Evolutionary conservation across 2,329 filamentous ascomycete genomes (phyloP).

Genomic region (Diatrype stigma): DNA sequence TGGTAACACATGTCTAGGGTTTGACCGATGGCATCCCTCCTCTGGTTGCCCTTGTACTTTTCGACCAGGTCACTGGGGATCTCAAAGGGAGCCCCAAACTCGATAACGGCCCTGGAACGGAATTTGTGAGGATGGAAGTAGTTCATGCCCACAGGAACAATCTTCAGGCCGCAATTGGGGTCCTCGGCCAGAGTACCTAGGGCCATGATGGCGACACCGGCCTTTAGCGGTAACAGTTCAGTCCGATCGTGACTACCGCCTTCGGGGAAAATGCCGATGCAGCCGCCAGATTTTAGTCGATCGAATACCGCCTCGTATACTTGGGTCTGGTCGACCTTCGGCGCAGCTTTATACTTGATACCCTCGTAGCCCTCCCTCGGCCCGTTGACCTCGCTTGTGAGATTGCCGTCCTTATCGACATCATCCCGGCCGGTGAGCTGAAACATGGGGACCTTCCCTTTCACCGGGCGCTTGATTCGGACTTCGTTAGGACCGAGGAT

Average conservation of each 20-base stretch:
- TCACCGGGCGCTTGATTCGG: constrained; percentile 82
- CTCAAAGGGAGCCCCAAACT: constrained; percentile 88
- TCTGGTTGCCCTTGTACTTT: constrained; percentile 77
- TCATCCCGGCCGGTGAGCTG: constrained; percentile 81
- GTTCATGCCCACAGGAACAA: constrained; percentile 97
- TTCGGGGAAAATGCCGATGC: constrained; percentile 95
- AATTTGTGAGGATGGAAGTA: constrained; percentile 99
- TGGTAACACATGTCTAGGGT: constrained; percentile 85
- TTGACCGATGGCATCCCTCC: constrained; percentile 80
- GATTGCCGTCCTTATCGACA: constrained; percentile 61
- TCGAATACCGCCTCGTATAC: constrained; percentile 93
- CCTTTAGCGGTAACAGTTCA: constrained; percentile 87
- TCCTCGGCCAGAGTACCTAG: constrained; percentile 82
- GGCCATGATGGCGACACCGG: constrained; percentile 97
- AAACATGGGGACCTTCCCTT: constrained; percentile 65
- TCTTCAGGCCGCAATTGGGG: constrained; percentile 84
- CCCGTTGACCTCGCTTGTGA: constrained; percentile 53
- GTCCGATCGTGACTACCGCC: constrained; percentile 94
- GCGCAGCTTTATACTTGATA: constrained; percentile 80
- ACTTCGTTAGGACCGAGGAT: constrained; percentile 78
- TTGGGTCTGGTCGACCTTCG: constrained; percentile 88
- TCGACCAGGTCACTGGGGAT: constrained; percentile 78
- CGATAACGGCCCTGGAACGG: constrained; percentile 88
- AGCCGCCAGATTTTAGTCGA: constrained; percentile 75
- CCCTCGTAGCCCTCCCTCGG: constrained; percentile 64